These are phyloP conservation scores for Gonium pectorale DNA, from an alignment of 139 green algal genomes.

Conservation along the genomic window DNA sequence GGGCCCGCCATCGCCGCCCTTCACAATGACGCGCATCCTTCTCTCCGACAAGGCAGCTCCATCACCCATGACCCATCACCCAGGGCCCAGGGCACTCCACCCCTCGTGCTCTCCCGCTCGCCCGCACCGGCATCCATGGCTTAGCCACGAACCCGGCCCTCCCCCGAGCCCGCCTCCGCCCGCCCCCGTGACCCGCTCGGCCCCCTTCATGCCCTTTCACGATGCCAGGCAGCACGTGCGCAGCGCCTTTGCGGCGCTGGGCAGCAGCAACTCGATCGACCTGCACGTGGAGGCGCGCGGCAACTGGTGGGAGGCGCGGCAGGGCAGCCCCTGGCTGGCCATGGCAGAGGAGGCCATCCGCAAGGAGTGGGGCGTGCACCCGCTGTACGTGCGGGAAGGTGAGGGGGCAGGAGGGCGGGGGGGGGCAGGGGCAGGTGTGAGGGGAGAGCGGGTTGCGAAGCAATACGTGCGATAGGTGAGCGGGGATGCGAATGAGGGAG, in stretches of 20 bases:
- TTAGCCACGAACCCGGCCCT: no score
- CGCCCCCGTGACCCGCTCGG: neutral
- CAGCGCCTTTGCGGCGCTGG: constrained; percentile 86
- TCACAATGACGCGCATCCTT: no score
- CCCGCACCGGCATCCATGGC: no score
- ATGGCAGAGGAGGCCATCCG: constrained; percentile 82
- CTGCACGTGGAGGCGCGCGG: constrained; percentile 73
- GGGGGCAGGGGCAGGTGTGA: neutral
- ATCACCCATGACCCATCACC: no score
- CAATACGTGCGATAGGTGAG: no score
- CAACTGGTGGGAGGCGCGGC: constrained; percentile 93
- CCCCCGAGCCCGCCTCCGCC: neutral
- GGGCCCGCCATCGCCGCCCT: no score
- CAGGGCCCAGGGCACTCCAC: no score
- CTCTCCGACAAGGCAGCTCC: no score
- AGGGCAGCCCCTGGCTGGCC: constrained; percentile 67
- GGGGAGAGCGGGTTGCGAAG: no score
- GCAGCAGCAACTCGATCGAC: constrained; percentile 81
- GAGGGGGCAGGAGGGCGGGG: neutral
- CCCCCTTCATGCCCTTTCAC: neutral
- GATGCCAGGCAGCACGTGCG: constrained; percentile 74
- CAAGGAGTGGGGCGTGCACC: constrained; percentile 81
- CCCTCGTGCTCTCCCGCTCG: no score
- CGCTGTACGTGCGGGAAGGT: constrained; percentile 87
- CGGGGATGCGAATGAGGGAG: no score